These are phyloP conservation scores for Tinospora cordifolia DNA, from an alignment of 164 flowering plant species.

Conservation along the genomic window DNA sequence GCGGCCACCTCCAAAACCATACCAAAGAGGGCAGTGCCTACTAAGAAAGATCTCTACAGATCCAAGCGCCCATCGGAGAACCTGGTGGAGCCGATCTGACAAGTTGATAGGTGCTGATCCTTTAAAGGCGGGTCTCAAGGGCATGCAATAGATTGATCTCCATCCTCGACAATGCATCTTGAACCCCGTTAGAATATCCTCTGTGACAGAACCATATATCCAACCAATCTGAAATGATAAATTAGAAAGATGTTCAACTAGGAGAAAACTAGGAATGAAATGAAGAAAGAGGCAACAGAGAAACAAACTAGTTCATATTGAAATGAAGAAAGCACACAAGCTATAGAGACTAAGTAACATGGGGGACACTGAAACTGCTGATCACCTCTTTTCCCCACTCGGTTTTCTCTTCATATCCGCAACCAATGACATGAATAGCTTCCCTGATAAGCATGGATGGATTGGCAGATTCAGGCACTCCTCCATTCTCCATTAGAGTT, in stretches of 20 bases:
- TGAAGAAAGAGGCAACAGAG: too few species aligned
- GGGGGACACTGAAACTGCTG: not conserved
- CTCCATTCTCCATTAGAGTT: not conserved
- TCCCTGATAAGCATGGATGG: constrained; percentile 1
- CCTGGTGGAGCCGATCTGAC: constrained; percentile 90
- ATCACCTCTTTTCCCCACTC: not conserved
- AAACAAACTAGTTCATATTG: not conserved
- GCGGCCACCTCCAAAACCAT: constrained; percentile 85
- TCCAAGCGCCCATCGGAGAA: constrained; percentile 94
- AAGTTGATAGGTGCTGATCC: constrained; percentile 97
- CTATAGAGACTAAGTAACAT: too few species aligned
- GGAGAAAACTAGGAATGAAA: too few species aligned
- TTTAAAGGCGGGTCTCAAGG: constrained; percentile 88
- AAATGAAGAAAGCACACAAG: not conserved
- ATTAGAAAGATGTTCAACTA: too few species aligned
- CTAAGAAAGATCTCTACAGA: constrained; percentile 90
- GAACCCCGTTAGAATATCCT: constrained; percentile 90
- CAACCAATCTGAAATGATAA: constrained; percentile 63
- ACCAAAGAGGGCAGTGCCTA: constrained; percentile 92
- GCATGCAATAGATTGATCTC: constrained; percentile 98
- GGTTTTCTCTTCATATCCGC: constrained; percentile 3
- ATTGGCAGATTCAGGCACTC: not conserved
- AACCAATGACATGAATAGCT: constrained; percentile 1
- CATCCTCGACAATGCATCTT: constrained; percentile 98
- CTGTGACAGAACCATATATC: constrained; percentile 94